A percentile compares a stretch with the other conserved stretches of the same genome.
phyloP scores from a whole-genome alignment of 768 basidiomycete genomes.

The Mycena rebaudengoi region DNA sequence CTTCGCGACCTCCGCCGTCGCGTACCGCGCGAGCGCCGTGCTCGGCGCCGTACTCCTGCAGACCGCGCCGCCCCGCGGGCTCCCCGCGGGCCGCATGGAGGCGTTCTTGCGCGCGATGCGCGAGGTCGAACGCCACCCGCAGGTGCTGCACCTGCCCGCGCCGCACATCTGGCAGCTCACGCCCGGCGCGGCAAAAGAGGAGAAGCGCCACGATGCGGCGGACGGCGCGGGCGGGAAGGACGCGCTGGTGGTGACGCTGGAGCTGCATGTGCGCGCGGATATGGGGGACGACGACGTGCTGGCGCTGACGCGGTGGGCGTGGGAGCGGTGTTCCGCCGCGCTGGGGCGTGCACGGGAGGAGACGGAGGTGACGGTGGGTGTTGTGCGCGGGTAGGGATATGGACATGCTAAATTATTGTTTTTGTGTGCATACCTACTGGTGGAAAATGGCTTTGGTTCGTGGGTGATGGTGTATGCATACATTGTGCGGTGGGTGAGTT shows the following conservation, averaged over 20 bases:
- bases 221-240: slow-evolving; percentile 25
- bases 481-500: no score
- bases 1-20: slow-evolving; percentile 79
- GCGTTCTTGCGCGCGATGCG: slow-evolving; percentile 81
- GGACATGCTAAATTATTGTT: no score
- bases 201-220: background rate
- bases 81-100: slow-evolving; percentile 76
- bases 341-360: slow-evolving; percentile 56
- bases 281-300: slow-evolving; percentile 77
- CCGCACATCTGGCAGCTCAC: slow-evolving; percentile 90
- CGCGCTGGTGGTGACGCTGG: slow-evolving; percentile 77
- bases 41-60: slow-evolving; percentile 90
- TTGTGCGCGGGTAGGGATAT: slow-evolving; percentile 70
- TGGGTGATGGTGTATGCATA: no score
- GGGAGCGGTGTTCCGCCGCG: slow-evolving; percentile 68
- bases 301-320: slow-evolving; percentile 77
- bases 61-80: slow-evolving; percentile 79
- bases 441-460: no score
- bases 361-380: slow-evolving; percentile 78
- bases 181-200: slow-evolving; percentile 13
- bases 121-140: slow-evolving; percentile 87
- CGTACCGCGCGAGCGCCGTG: slow-evolving; percentile 84
- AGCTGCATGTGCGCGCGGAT: slow-evolving; percentile 76
- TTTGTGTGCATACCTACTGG: no score
- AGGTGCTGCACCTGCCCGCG: slow-evolving; percentile 82